Evolutionary conservation across 768 basidiomycete species (phyloP).

Genomic region (Boletus subcaerulescens): DNA sequence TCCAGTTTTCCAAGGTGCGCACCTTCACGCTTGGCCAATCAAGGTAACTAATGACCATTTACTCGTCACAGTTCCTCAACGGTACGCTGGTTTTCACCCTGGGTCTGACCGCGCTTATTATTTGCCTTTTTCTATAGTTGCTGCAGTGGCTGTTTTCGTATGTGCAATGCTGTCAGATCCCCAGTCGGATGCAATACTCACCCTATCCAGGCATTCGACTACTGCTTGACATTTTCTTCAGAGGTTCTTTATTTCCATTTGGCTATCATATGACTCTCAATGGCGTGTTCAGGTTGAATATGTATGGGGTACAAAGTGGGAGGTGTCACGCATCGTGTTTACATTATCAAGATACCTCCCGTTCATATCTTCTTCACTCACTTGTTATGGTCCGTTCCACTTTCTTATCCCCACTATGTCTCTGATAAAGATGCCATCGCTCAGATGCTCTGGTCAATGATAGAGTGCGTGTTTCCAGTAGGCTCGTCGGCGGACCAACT

Average conservation of each 20-base stretch:
- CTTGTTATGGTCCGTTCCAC: conserved; percentile 16
- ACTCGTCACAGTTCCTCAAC: conserved; percentile 14
- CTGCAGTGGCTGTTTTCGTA: conserved; percentile 19
- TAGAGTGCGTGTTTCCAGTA: conserved; percentile 1
- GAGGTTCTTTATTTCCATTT: conserved; percentile 13
- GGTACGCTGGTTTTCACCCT: conserved; percentile 1
- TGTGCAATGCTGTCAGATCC: neutral
- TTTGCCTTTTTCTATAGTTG: conserved; percentile 7
- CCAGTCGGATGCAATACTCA: neutral
- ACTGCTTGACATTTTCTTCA: conserved; percentile 20
- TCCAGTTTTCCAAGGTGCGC: conserved; percentile 24
- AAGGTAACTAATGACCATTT: neutral
- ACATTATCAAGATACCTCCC: conserved; percentile 28
- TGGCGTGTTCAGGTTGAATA: conserved; percentile 13
- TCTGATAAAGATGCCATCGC: neutral
- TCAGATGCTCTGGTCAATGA: conserved; percentile 8
- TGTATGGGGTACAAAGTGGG: conserved; percentile 27
- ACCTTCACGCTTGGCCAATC: neutral
- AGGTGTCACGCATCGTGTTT: conserved; percentile 21
- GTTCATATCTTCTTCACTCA: conserved; percentile 15
- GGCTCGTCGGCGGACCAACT: neutral
- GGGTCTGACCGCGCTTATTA: neutral
- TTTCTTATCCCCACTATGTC: neutral
- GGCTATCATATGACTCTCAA: neutral
- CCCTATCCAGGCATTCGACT: conserved; percentile 16